A percentile compares a stretch with the other conserved stretches of the same genome.
phyloP scores from a whole-genome alignment of 164 flowering plant genomes.

The Aristolochia contorta region DNA sequence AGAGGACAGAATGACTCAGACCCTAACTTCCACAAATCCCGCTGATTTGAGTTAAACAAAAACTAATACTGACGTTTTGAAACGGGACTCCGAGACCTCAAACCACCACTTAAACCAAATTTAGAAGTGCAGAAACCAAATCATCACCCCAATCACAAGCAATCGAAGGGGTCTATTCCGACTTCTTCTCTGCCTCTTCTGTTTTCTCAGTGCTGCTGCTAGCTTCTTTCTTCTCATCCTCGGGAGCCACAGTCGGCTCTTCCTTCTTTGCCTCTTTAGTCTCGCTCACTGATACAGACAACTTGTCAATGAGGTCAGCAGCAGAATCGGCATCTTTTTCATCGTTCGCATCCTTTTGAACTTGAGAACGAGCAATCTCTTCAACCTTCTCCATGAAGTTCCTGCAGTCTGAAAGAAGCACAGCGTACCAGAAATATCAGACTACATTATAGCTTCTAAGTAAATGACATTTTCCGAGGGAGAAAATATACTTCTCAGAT shows the following conservation, averaged over 20 bases:
- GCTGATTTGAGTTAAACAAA: too few species aligned
- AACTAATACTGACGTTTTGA: too few species aligned
- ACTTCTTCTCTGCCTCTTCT: not conserved
- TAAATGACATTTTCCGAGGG: too few species aligned
- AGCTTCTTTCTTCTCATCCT: constrained; percentile 3
- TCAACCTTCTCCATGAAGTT: constrained; percentile 28
- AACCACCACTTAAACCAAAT: too few species aligned
- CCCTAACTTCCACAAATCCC: too few species aligned
- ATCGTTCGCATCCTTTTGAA: constrained; percentile 16
- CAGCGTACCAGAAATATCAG: not conserved
- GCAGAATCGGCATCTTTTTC: constrained; percentile 20
- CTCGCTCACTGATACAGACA: constrained; percentile 16
- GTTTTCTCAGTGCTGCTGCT: constrained; percentile 3
- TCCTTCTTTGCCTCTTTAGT: not conserved
- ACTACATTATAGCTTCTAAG: too few species aligned
- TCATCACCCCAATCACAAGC: too few species aligned
- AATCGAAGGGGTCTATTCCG: too few species aligned
- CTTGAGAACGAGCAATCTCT: constrained; percentile 25
- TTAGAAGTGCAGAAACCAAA: too few species aligned
- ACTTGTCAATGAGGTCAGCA: constrained; percentile 26
- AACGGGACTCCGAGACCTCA: too few species aligned
- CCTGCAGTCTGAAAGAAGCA: constrained; percentile 20
- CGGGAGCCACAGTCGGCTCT: constrained; percentile 1
- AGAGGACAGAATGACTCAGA: too few species aligned
- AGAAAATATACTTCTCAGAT: too few species aligned